Percentiles rank a stretch among this genome's conserved stretches.
phyloP scores from a whole-genome alignment of 352 stramenopile species.

The Paralagenidium karlingii region DNA sequence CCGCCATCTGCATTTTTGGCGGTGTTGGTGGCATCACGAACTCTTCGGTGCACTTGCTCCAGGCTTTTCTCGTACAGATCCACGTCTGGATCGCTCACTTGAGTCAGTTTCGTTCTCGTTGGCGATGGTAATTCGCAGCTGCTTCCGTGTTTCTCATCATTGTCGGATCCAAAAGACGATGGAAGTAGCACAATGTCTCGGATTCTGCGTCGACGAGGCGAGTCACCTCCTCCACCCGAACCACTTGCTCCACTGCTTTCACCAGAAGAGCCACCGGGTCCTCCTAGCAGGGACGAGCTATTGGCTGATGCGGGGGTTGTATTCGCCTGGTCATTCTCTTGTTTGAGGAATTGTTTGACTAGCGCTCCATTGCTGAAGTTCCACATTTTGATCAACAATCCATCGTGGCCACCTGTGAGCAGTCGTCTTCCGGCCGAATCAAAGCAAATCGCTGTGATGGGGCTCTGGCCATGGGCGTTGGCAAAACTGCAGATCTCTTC shows the following conservation, averaged over 20 bases:
- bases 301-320: no score
- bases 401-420: constrained; percentile 71
- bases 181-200: constrained; percentile 52
- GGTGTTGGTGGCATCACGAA: no score
- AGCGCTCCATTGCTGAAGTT: constrained; percentile 83
- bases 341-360: constrained; percentile 75
- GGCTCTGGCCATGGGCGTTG: constrained; percentile 45
- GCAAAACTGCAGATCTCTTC: constrained; percentile 74
- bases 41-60: no score
- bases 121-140: constrained; percentile 47
- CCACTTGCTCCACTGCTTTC: no score
- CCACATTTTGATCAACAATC: constrained; percentile 75
- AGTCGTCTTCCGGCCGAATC: constrained; percentile 64
- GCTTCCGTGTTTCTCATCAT: constrained; percentile 19
- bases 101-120: constrained; percentile 13
- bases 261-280: no score
- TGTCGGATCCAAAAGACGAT: constrained; percentile 39
- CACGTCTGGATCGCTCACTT: neutral
- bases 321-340: constrained; percentile 13
- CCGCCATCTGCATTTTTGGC: no score
- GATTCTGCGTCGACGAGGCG: constrained; percentile 18
- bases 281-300: no score
- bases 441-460: constrained; percentile 73
- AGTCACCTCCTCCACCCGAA: no score
- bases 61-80: neutral